Evolutionary conservation across 2,329 filamentous ascomycete species (phyloP).

Genomic region (Penicillium sp.): DNA sequence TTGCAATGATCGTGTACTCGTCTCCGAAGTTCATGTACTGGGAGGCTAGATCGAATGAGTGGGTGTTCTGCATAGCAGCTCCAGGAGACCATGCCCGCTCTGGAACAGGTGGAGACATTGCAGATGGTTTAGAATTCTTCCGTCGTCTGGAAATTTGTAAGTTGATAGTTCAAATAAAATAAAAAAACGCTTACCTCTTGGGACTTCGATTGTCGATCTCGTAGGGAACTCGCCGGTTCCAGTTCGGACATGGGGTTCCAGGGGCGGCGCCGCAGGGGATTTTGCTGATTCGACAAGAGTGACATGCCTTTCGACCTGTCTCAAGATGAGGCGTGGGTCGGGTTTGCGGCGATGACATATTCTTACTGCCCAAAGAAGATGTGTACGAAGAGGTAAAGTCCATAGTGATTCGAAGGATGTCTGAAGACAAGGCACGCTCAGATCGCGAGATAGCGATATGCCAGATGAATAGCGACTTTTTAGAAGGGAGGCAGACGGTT

Average conservation of each 20-base stretch:
- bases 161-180: not conserved
- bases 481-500: not conserved
- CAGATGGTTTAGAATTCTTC: not conserved
- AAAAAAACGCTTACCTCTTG: not conserved
- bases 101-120: not conserved
- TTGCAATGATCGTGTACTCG: not conserved
- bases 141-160: not conserved
- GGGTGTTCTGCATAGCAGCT: not conserved
- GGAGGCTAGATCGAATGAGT: not conserved
- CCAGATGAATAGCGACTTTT: not conserved
- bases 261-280: conserved; percentile 7
- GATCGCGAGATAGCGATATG: not conserved
- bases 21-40: not conserved
- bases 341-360: not conserved
- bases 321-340: not conserved
- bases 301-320: conserved; percentile 7
- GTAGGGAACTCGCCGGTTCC: conserved; percentile 4
- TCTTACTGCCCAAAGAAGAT: not conserved
- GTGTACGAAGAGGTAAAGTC: not conserved
- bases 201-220: conserved; percentile 3
- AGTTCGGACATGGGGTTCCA: conserved; percentile 10
- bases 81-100: not conserved
- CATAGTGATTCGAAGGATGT: not conserved
- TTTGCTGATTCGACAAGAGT: conserved; percentile 10
- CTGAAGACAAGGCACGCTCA: not conserved